Conservation (phyloP, 1,139 yeast genomes). For the Zygotorulaspora mrakii region DNA sequence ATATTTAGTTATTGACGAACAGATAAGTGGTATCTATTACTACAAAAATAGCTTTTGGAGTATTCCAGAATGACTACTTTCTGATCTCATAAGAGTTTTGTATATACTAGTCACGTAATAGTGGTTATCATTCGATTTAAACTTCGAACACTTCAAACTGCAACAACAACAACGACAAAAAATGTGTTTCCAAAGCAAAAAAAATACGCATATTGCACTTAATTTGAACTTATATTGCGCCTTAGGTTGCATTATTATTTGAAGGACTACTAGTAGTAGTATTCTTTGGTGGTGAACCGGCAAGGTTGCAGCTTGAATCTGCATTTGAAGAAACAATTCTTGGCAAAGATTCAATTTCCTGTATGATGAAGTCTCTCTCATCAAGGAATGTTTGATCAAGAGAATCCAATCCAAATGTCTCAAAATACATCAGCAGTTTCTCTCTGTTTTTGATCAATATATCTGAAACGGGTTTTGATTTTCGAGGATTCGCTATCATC, state of each 20-base stretch:
- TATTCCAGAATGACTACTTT: background rate
- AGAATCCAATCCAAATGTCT: constrained; percentile 56
- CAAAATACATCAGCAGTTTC: constrained; percentile 67
- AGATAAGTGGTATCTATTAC: constrained; percentile 34
- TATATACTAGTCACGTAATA: too few relatives aligned
- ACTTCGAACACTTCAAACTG: background rate
- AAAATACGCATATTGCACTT: background rate
- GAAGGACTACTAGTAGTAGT: constrained; percentile 7
- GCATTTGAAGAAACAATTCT: constrained; percentile 38
- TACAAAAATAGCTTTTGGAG: constrained; percentile 28
- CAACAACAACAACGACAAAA: too few relatives aligned
- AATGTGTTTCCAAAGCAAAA: background rate
- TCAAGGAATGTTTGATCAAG: constrained; percentile 68
- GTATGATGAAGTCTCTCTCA: constrained; percentile 76
- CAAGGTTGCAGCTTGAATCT: constrained; percentile 8
- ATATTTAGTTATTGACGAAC: constrained; percentile 59
- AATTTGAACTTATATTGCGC: background rate
- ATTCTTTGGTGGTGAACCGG: constrained; percentile 11
- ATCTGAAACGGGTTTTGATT: constrained; percentile 73
- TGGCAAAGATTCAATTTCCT: constrained; percentile 70
- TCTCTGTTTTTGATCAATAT: constrained; percentile 78
- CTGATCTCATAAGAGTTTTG: too few relatives aligned
- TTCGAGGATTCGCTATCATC: constrained; percentile 91
- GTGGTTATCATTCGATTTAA: too few relatives aligned
- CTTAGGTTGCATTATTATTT: background rate